A percentile compares a stretch with the other conserved stretches of the same genome.
These are phyloP conservation scores for Ambrosia artemisiifolia DNA, from an alignment of 129 eudicot genomes.

Conservation along the genomic window DNA sequence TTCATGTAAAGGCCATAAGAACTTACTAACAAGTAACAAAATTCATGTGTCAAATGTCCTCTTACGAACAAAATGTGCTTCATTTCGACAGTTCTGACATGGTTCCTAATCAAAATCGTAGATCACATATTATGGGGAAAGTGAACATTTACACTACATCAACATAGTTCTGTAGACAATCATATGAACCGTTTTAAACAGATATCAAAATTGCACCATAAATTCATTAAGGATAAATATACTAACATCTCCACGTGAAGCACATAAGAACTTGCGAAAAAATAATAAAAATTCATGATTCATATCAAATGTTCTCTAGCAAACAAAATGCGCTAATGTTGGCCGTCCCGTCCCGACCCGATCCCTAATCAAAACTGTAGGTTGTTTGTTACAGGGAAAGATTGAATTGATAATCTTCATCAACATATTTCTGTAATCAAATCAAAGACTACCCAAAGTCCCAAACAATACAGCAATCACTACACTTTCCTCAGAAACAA, in stretches of 20 bases:
- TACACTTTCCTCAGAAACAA: background rate
- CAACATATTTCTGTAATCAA: background rate
- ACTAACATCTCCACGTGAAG: background rate
- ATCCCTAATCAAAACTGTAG: background rate
- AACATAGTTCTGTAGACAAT: background rate
- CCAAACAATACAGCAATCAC: background rate
- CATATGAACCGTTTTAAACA: background rate
- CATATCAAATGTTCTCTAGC: slow-evolving; percentile 1
- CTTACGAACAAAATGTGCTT: background rate
- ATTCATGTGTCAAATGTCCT: background rate
- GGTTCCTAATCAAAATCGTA: background rate
- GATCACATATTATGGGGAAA: background rate
- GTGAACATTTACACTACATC: background rate
- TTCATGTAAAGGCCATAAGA: background rate
- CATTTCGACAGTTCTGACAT: slow-evolving; percentile 5
- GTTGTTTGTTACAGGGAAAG: background rate
- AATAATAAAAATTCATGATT: background rate
- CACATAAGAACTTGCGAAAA: background rate
- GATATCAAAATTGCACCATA: too few species aligned
- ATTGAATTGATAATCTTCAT: background rate
- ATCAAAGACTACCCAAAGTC: background rate
- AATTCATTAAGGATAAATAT: too few species aligned
- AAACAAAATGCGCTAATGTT: background rate
- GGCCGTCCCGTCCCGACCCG: background rate
- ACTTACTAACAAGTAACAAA: background rate